Conservation (phyloP, 805 yeast species). For the Lipomyces yamadae region DNA sequence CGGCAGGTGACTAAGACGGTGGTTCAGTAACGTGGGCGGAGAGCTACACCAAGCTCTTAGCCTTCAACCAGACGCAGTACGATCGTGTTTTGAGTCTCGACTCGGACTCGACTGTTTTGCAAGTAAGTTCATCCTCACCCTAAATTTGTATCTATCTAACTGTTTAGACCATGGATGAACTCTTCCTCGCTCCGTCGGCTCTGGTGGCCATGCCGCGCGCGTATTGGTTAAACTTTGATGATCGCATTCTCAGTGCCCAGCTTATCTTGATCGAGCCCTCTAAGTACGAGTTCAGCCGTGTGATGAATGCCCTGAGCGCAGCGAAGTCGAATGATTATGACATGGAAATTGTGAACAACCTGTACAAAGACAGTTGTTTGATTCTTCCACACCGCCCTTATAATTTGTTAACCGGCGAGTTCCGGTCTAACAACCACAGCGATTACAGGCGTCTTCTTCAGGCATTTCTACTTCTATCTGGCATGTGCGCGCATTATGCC, state of each 20-base stretch:
- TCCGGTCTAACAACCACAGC: neutral
- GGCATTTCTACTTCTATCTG: too few relatives aligned
- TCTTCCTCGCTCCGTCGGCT: conserved; percentile 43
- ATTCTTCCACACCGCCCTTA: conserved; percentile 7
- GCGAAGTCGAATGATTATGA: conserved; percentile 4
- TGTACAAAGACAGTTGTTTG: conserved; percentile 1
- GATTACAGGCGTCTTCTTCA: too few relatives aligned
- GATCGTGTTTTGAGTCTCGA: conserved; percentile 59
- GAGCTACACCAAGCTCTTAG: conserved; percentile 63
- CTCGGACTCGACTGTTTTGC: conserved; percentile 59
- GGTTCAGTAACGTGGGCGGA: conserved; percentile 59
- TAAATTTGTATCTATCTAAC: neutral
- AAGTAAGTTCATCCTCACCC: neutral
- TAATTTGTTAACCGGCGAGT: conserved; percentile 8
- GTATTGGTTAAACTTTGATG: conserved; percentile 6
- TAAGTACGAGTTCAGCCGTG: neutral
- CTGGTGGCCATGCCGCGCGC: conserved; percentile 11
- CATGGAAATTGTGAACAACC: conserved; percentile 10
- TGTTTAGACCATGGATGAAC: conserved; percentile 57
- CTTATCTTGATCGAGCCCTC: conserved; percentile 8
- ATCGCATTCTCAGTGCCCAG: conserved; percentile 6
- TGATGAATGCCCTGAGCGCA: neutral
- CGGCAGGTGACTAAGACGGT: neutral
- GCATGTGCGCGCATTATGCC: too few relatives aligned
- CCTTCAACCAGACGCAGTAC: conserved; percentile 56